phyloP scores from a whole-genome alignment of 495 filamentous ascomycete species.

The Oleoguttula mirabilis region DNA sequence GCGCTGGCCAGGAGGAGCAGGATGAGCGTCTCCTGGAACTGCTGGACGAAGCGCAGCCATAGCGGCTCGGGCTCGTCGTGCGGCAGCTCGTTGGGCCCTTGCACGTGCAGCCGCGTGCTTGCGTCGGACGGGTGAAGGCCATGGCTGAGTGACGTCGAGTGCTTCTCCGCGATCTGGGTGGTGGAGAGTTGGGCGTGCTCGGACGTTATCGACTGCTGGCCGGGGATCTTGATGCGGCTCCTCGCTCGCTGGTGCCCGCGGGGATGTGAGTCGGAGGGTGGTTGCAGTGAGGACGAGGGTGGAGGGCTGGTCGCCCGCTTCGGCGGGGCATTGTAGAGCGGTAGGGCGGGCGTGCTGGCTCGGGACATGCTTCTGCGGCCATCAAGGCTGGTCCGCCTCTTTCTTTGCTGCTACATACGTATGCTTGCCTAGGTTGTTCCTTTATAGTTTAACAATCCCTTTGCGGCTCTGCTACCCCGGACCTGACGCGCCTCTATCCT shows the following conservation, averaged over 20 bases:
- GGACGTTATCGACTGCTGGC: constrained; percentile 44
- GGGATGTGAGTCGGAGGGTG: background rate
- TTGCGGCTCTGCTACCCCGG: no score
- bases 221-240: constrained; percentile 12
- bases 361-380: constrained; percentile 41
- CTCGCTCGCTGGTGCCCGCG: constrained; percentile 9
- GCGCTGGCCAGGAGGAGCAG: constrained; percentile 87
- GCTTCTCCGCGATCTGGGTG: constrained; percentile 61
- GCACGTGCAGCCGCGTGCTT: constrained; percentile 57
- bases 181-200: constrained; percentile 52
- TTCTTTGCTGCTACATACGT: no score
- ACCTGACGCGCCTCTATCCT: no score
- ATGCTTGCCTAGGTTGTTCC: no score
- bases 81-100: constrained; percentile 90
- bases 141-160: constrained; percentile 70
- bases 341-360: constrained; percentile 41
- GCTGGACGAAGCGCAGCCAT: constrained; percentile 88
- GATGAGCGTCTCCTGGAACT: constrained; percentile 87
- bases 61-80: constrained; percentile 86
- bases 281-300: background rate
- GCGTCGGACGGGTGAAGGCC: constrained; percentile 75
- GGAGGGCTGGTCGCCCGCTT: constrained; percentile 27
- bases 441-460: no score
- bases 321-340: constrained; percentile 42
- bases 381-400: constrained; percentile 8